These are phyloP conservation scores for Tylopilus felleus DNA, from an alignment of 768 basidiomycete genomes.

Conservation along the genomic window DNA sequence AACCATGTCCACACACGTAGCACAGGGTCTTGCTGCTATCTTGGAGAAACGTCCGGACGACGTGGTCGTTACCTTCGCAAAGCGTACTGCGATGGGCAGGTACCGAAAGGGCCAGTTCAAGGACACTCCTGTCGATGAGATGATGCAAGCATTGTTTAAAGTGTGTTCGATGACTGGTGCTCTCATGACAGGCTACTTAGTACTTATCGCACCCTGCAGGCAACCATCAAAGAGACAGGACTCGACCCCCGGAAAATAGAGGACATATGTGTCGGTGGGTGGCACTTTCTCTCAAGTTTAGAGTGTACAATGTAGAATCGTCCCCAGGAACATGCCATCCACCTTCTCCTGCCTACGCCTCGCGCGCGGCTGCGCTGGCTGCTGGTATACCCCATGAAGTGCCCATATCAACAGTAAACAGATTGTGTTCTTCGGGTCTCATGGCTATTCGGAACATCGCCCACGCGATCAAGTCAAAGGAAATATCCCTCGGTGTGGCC, in stretches of 20 bases:
- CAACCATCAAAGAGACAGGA: slow-evolving; percentile 59
- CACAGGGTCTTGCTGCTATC: slow-evolving; percentile 46
- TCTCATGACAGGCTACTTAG: neutral
- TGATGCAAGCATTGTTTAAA: slow-evolving; percentile 79
- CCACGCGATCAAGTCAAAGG: slow-evolving; percentile 78
- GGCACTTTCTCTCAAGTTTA: neutral
- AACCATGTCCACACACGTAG: slow-evolving; percentile 33
- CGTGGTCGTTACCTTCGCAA: slow-evolving; percentile 87
- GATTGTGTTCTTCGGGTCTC: slow-evolving; percentile 91
- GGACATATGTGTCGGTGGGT: slow-evolving; percentile 79
- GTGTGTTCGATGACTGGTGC: slow-evolving; percentile 34
- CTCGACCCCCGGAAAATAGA: slow-evolving; percentile 71
- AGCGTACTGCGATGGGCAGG: slow-evolving; percentile 83
- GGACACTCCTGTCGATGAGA: slow-evolving; percentile 82
- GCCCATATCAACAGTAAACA: slow-evolving; percentile 88
- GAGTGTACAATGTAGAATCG: neutral
- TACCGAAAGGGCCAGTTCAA: slow-evolving; percentile 93
- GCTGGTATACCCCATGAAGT: slow-evolving; percentile 86
- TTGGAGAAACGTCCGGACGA: slow-evolving; percentile 75
- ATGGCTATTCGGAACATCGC: slow-evolving; percentile 92
- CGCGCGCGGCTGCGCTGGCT: slow-evolving; percentile 81
- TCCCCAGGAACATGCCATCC: slow-evolving; percentile 74
- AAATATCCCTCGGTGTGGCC: slow-evolving; percentile 85
- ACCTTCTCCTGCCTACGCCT: slow-evolving; percentile 77
- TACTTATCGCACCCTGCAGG: slow-evolving; percentile 38